Base-by-base conservation (phyloP, 768 basidiomycete species). In the Tylopilus intermedius region DNA sequence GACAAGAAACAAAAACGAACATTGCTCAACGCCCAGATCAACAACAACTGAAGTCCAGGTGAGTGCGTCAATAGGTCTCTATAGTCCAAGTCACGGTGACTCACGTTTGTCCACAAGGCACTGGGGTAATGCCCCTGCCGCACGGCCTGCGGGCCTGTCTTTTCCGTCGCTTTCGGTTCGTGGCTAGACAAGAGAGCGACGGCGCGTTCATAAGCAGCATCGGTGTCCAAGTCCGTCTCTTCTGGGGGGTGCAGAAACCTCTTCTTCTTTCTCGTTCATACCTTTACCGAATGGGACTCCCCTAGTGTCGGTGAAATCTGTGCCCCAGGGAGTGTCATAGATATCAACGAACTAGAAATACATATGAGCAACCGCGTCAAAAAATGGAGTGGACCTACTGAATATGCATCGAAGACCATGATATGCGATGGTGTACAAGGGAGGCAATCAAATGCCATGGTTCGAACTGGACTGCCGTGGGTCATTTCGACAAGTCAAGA, bases 361-460 rank as follows among this genome's bases (percentile, higher is more conserved):
- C 8, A 18, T 11, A 10, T 59, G 32, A 60, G 53, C 27, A 10
- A 46, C 11, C 21, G 4, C 4, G 21, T 24, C 14, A 27, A 41
- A 39, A 5, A 42, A 35, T 32, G 15, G 3, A 30, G 37, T 1
- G 37, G 13, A 33, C 47, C 59, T 69, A 86, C 82, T 5, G 84
- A 86, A 62, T 94, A 93, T 58, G 94, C 91, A 66, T 95, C 94
- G 47, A 98, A 77, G 14, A 98, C 90, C 51, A 86, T 82, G 65
- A 95, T 94, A 61, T 94, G 96, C 0, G 91, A 92, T 2, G 94
- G 94, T 1, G 94, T 14, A 93, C 30, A 71, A 97, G 94, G 3
- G 88, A 91, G 0, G 95, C 96, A 61, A 99, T 77, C 91, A 99
- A 90, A 68, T 99, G 95, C 92, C 94, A 96, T 2, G 95, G 95